Percentiles rank a stretch among this genome's conserved stretches.
Conservation (phyloP, 768 basidiomycete genomes). For the Dioszegia hungarica region DNA sequence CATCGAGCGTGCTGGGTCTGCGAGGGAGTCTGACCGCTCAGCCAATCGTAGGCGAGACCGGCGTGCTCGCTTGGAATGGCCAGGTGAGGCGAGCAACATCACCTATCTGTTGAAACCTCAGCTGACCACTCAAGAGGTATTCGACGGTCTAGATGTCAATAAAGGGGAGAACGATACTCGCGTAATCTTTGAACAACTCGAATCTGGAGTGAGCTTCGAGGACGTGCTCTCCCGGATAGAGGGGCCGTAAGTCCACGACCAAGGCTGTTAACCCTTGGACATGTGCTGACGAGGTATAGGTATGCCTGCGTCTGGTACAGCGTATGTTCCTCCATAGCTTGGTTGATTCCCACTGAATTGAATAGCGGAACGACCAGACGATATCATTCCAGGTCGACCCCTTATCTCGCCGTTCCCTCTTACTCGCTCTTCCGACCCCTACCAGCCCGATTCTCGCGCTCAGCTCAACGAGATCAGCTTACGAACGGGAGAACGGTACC, state of each 20-base stretch:
- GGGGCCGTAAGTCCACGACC: constrained; percentile 42
- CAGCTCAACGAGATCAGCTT: constrained; percentile 19
- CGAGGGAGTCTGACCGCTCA: constrained; percentile 35
- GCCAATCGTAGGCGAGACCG: constrained; percentile 34
- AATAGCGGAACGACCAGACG: constrained; percentile 17
- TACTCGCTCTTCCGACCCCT: constrained; percentile 15
- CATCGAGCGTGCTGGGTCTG: constrained; percentile 40
- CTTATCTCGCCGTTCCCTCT: constrained; percentile 42
- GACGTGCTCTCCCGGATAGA: constrained; percentile 31
- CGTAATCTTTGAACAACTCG: constrained; percentile 20
- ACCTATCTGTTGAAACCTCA: neutral
- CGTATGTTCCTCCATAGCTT: constrained; percentile 15
- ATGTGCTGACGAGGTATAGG: constrained; percentile 11
- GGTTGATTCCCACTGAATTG: neutral
- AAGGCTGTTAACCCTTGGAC: no score
- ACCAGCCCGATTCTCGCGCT: constrained; percentile 16
- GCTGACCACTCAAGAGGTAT: constrained; percentile 25
- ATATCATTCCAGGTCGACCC: constrained; percentile 41
- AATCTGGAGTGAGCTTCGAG: constrained; percentile 19
- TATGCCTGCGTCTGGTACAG: constrained; percentile 43
- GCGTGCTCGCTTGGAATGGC: constrained; percentile 46
- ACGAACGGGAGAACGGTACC: constrained; percentile 11
- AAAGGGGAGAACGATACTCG: constrained; percentile 39
- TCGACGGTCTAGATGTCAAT: constrained; percentile 30
- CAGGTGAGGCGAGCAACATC: constrained; percentile 23